Conservation (phyloP, 371 early-diverging fungal genomes). For the Mortierella sp. region DNA sequence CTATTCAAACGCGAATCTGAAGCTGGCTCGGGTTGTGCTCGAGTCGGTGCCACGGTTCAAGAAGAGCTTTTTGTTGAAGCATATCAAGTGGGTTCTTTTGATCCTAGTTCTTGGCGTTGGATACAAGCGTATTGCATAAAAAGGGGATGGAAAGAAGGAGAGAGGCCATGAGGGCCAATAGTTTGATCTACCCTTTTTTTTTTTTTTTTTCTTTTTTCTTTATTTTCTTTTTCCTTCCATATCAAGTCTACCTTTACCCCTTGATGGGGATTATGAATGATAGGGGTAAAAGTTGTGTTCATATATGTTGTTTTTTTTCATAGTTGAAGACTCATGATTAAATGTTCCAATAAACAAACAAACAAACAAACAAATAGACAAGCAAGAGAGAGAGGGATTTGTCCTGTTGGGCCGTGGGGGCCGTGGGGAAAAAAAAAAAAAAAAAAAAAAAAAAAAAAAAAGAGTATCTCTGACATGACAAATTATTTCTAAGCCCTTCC, state of each 20-base stretch:
- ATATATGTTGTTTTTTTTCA: too few relatives aligned
- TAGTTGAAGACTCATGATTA: conserved; percentile 1
- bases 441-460: neutral
- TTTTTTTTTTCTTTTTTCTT: neutral
- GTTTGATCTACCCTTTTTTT: neutral
- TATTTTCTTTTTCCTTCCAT: too few relatives aligned
- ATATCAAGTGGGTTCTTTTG: conserved; percentile 45
- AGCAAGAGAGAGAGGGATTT: too few relatives aligned
- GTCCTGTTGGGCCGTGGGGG: too few relatives aligned
- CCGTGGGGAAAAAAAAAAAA: neutral
- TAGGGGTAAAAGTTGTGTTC: too few relatives aligned
- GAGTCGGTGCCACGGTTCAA: conserved; percentile 53
- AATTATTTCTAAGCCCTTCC: too few relatives aligned
- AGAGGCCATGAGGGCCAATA: neutral
- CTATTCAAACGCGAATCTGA: conserved; percentile 56
- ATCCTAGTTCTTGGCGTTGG: conserved; percentile 46
- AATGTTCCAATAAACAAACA: neutral
- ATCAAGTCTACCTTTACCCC: too few relatives aligned
- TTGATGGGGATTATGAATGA: too few relatives aligned
- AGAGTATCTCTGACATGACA: too few relatives aligned
- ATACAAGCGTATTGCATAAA: conserved; percentile 18
- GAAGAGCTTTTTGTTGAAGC: conserved; percentile 31
- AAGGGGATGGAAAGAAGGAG: neutral
- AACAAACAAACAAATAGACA: neutral
- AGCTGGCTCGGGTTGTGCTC: conserved; percentile 50